A percentile compares a stretch with the other conserved stretches of the same genome.
Conservation (phyloP, 108 stramenopile species). For the Cylindrotheca fusiformis region DNA sequence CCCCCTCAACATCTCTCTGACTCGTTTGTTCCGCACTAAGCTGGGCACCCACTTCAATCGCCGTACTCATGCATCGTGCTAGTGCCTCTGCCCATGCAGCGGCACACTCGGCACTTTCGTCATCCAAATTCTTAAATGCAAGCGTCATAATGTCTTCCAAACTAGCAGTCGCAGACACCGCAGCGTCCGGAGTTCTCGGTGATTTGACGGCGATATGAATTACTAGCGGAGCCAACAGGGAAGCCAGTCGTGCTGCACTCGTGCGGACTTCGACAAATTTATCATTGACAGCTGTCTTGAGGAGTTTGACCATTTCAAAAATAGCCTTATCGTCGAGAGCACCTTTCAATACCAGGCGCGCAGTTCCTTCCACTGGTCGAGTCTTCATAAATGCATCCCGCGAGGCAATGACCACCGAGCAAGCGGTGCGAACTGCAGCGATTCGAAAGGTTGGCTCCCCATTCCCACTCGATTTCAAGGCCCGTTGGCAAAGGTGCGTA, state of each 20-base stretch:
- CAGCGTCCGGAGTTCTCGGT: conserved; percentile 33
- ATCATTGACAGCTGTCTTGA: conserved; percentile 60
- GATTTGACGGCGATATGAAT: conserved; percentile 42
- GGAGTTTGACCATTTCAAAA: conserved; percentile 60
- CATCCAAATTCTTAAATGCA: conserved; percentile 75
- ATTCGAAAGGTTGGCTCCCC: conserved; percentile 78
- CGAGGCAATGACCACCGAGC: conserved; percentile 58
- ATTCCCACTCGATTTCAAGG: conserved; percentile 59
- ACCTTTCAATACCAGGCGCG: conserved; percentile 47
- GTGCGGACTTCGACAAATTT: conserved; percentile 77
- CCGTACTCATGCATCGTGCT: conserved; percentile 68
- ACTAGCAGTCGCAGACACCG: conserved; percentile 27
- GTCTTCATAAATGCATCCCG: conserved; percentile 38
- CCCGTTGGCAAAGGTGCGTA: conserved; percentile 56
- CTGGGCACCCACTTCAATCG: conserved; percentile 51
- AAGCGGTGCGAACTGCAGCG: conserved; percentile 53
- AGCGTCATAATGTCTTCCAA: conserved; percentile 69
- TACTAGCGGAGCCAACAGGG: conserved; percentile 60
- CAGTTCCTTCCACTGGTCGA: conserved; percentile 17
- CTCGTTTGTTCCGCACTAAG: conserved; percentile 20
- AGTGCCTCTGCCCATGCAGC: conserved; percentile 66
- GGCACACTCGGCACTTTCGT: conserved; percentile 66
- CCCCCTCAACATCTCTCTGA: conserved; percentile 17
- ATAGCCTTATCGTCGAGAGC: conserved; percentile 72
- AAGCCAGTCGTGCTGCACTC: conserved; percentile 54